These are phyloP conservation scores for Calycina herbarum DNA, from an alignment of 2,329 filamentous ascomycete genomes.

Conservation along the genomic window DNA sequence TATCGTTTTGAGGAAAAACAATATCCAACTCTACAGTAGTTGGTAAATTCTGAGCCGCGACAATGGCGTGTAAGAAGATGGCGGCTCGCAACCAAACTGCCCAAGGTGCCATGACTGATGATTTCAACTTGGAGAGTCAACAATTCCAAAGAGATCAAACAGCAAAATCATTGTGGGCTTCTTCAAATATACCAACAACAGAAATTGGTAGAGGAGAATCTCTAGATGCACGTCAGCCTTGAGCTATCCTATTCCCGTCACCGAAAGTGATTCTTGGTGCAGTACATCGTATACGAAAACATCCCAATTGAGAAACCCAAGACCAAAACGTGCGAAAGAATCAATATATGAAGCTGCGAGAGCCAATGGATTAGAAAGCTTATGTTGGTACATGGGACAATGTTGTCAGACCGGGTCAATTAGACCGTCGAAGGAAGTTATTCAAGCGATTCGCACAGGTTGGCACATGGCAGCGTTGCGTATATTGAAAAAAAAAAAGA, in stretches of 20 bases:
- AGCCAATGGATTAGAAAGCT: neutral
- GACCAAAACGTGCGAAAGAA: neutral
- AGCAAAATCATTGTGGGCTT: neutral
- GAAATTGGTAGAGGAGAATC: neutral
- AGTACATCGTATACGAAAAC: neutral
- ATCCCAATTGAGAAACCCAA: neutral
- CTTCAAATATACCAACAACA: neutral
- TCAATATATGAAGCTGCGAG: neutral
- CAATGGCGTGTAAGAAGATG: neutral
- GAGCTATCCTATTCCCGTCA: neutral
- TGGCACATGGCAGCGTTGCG: neutral
- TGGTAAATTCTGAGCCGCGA: neutral
- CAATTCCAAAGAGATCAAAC: neutral
- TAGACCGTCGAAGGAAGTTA: neutral
- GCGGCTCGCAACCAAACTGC: neutral
- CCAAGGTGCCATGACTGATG: neutral
- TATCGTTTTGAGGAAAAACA: neutral
- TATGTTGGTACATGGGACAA: neutral
- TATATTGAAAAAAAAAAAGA: neutral
- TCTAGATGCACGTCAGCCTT: neutral
- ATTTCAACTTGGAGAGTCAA: neutral
- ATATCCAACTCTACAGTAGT: neutral
- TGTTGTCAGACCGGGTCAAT: neutral
- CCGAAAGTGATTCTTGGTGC: neutral
- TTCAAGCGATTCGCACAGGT: neutral